phyloP scores from a whole-genome alignment of 2,329 filamentous ascomycete species.

The Phoma sp. region DNA sequence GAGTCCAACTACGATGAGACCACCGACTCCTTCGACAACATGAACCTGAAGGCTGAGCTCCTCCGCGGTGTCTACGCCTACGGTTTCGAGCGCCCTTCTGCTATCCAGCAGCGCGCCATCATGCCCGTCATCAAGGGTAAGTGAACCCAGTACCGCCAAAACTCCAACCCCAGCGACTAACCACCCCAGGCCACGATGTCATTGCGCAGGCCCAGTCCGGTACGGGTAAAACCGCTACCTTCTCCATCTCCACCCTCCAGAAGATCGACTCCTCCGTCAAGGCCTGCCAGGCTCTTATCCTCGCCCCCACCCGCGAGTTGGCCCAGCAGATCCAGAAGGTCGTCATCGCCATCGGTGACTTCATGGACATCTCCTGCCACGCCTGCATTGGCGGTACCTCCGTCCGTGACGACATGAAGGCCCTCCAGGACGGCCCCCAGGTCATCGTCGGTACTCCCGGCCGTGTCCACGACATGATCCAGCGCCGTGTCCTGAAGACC shows the following conservation, averaged over 20 bases:
- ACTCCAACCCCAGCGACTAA: conserved; percentile 28
- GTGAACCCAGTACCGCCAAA: conserved; percentile 38
- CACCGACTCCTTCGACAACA: conserved; percentile 98
- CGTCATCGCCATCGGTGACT: conserved; percentile 97
- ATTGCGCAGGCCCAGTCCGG: conserved; percentile 99
- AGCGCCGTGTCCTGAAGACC: conserved; percentile 95
- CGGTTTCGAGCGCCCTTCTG: conserved; percentile 99
- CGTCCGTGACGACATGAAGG: conserved; percentile 98
- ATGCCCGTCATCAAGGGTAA: conserved; percentile 99
- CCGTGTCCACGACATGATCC: conserved; percentile 99
- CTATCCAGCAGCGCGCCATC: conserved; percentile 99
- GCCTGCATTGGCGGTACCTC: conserved; percentile 99
- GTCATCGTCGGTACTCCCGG: conserved; percentile 97
- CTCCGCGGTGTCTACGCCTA: conserved; percentile 99
- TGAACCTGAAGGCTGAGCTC: conserved; percentile 96
- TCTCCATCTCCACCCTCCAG: conserved; percentile 98
- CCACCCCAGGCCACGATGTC: conserved; percentile 79
- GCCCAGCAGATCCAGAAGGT: conserved; percentile 99
- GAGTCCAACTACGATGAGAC: conserved; percentile 99
- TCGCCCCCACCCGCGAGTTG: conserved; percentile 96
- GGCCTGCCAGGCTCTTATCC: conserved; percentile 96
- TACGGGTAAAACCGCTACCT: conserved; percentile 99
- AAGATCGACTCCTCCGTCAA: conserved; percentile 96
- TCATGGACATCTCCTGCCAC: conserved; percentile 99
- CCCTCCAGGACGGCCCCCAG: conserved; percentile 92